phyloP scores from a whole-genome alignment of 495 filamentous ascomycete genomes.

The Neurospora sp. region DNA sequence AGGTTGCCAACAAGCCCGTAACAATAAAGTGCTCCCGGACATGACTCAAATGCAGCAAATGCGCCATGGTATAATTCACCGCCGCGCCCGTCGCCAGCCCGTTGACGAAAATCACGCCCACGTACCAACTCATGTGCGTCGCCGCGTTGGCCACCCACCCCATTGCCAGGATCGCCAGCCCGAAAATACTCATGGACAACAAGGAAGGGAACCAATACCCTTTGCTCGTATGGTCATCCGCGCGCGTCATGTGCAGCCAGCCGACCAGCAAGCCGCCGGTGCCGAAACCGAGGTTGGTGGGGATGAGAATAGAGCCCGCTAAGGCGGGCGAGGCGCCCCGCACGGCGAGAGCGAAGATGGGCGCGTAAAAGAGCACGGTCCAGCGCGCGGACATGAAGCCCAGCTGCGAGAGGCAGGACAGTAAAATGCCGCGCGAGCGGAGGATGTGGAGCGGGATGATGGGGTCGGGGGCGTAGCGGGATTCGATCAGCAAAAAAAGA shows the following conservation, averaged over 20 bases:
- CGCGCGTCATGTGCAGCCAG: constrained; percentile 56
- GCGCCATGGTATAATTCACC: constrained; percentile 68
- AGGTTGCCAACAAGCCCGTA: constrained; percentile 58
- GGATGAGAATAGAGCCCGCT: constrained; percentile 61
- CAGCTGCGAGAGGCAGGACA: constrained; percentile 58
- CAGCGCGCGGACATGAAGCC: constrained; percentile 68
- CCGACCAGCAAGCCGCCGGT: constrained; percentile 59
- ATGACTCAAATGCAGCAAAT: constrained; percentile 57
- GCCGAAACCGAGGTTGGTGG: constrained; percentile 68
- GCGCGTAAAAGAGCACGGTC: constrained; percentile 67
- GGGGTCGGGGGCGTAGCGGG: constrained; percentile 45
- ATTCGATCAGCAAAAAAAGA: constrained; percentile 53
- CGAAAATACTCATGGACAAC: constrained; percentile 43
- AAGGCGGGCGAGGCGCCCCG: constrained; percentile 52
- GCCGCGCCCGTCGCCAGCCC: constrained; percentile 59
- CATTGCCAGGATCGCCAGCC: constrained; percentile 38
- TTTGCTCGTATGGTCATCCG: constrained; percentile 17
- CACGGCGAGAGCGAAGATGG: constrained; percentile 63
- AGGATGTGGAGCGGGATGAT: constrained; percentile 61
- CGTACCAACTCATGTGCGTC: constrained; percentile 35
- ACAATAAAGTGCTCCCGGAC: constrained; percentile 58
- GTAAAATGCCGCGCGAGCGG: constrained; percentile 48
- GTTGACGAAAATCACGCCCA: constrained; percentile 50
- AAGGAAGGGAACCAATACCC: constrained; percentile 51
- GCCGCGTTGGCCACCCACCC: constrained; percentile 39